Evolutionary conservation across 2,329 filamentous ascomycete genomes (phyloP).

Genomic region (Epichloe bromicola): DNA sequence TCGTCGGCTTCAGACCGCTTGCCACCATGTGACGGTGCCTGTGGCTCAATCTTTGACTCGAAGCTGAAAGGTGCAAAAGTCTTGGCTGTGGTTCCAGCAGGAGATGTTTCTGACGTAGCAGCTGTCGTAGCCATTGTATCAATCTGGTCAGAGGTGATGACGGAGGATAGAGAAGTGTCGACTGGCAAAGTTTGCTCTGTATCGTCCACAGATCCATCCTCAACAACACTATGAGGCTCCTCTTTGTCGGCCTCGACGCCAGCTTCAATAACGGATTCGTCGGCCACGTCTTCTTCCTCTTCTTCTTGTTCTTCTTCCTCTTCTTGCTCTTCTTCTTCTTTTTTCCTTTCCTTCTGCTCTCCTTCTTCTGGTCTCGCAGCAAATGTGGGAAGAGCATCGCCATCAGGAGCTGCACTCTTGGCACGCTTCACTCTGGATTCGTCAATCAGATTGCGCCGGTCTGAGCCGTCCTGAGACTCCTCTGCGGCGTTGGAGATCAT

Average conservation of each 20-base stretch:
- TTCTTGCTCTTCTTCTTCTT: slow-evolving; percentile 2
- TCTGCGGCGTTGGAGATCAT: slow-evolving; percentile 16
- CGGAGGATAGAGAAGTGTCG: slow-evolving; percentile 42
- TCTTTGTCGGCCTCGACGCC: background rate
- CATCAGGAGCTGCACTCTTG: slow-evolving; percentile 49
- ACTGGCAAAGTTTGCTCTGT: slow-evolving; percentile 26
- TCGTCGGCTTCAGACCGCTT: slow-evolving; percentile 25
- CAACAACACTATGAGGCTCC: background rate
- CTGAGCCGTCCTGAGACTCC: slow-evolving; percentile 22
- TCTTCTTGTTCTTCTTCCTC: slow-evolving; percentile 7
- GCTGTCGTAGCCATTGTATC: slow-evolving; percentile 40
- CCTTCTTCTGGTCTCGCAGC: slow-evolving; percentile 37
- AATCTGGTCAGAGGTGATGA: slow-evolving; percentile 36
- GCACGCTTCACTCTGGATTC: slow-evolving; percentile 65
- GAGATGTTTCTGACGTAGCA: slow-evolving; percentile 39
- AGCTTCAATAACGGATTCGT: background rate
- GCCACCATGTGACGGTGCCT: slow-evolving; percentile 36
- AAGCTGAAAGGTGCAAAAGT: slow-evolving; percentile 46
- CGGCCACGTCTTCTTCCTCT: too few species aligned
- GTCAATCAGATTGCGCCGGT: slow-evolving; percentile 44
- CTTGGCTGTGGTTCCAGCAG: slow-evolving; percentile 34
- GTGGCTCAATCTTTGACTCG: slow-evolving; percentile 34
- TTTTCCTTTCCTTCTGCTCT: slow-evolving; percentile 6
- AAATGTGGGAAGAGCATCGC: slow-evolving; percentile 63
- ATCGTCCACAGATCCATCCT: slow-evolving; percentile 21